These are phyloP conservation scores for Cicer yamashitae DNA, from an alignment of 306 rosid genomes.

Conservation along the genomic window DNA sequence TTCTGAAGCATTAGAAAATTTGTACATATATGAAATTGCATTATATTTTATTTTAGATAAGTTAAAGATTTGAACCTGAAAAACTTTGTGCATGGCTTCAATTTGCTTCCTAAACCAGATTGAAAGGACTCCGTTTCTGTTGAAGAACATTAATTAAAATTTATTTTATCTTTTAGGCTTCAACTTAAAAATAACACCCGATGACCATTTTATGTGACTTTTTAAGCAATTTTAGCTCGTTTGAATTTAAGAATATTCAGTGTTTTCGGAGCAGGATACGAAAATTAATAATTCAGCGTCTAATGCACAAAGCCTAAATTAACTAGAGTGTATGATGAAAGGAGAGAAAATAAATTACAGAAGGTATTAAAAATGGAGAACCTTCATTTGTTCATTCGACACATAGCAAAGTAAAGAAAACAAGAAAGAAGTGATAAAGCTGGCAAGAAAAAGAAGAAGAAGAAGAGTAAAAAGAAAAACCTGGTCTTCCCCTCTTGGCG, in stretches of 20 bases:
- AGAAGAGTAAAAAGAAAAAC: constrained; percentile 44
- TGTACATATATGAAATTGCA: constrained; percentile 54
- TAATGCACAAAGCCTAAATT: background rate
- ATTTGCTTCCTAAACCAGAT: constrained; percentile 97
- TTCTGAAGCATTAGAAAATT: constrained; percentile 45
- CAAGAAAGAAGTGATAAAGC: background rate
- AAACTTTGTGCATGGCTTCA: constrained; percentile 99
- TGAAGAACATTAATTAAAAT: constrained; percentile 83
- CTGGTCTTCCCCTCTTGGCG: constrained; percentile 68
- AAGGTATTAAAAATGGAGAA: background rate
- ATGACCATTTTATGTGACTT: constrained; percentile 38
- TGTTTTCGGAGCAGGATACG: background rate
- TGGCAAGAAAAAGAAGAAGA: background rate
- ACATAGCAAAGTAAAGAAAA: background rate
- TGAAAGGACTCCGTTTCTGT: constrained; percentile 89
- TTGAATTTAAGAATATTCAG: background rate
- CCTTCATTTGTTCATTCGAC: background rate
- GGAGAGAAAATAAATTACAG: background rate
- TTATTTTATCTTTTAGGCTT: constrained; percentile 56
- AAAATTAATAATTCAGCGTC: background rate
- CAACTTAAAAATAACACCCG: constrained; percentile 49
- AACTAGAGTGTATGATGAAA: background rate
- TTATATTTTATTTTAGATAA: constrained; percentile 70
- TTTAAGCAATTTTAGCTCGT: constrained; percentile 23
- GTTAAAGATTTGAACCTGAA: constrained; percentile 99